phyloP scores from a whole-genome alignment of 331 rosid species.

The Cucumis variabilis region DNA sequence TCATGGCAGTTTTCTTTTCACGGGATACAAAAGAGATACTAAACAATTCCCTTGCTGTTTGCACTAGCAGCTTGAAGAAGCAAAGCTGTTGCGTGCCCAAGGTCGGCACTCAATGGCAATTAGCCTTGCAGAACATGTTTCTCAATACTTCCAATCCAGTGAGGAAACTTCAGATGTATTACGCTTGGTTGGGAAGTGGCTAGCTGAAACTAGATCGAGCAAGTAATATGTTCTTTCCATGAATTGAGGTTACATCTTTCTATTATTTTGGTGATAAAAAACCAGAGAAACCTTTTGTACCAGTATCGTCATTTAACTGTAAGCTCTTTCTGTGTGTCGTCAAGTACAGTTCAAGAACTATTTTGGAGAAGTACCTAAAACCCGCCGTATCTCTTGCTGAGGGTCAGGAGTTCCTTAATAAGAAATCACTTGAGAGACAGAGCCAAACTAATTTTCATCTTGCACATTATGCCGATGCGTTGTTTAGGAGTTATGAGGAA shows the following conservation, averaged over 20 bases:
- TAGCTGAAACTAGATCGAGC: slow-evolving; percentile 99
- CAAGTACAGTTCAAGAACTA: slow-evolving; percentile 89
- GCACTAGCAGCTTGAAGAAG: slow-evolving; percentile 87
- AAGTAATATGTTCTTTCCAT: slow-evolving; percentile 52
- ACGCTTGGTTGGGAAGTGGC: slow-evolving; percentile 97
- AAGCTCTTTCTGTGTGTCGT: background rate
- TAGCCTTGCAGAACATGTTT: slow-evolving; percentile 81
- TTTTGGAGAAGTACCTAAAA: slow-evolving; percentile 88
- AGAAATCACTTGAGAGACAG: slow-evolving; percentile 63
- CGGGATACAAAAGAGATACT: background rate
- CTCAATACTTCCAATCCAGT: slow-evolving; percentile 51
- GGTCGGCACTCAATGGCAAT: slow-evolving; percentile 90
- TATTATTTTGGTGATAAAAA: background rate
- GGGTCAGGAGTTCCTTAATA: slow-evolving; percentile 58
- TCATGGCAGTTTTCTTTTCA: background rate
- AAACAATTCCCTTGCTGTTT: slow-evolving; percentile 28
- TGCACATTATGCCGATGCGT: slow-evolving; percentile 93
- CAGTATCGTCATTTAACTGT: slow-evolving; percentile 27
- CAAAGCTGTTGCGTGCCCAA: slow-evolving; percentile 96
- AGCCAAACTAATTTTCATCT: slow-evolving; percentile 85
- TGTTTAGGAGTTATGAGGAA: slow-evolving; percentile 88
- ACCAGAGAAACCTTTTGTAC: background rate
- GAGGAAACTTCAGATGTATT: slow-evolving; percentile 82
- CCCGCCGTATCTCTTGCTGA: slow-evolving; percentile 86
- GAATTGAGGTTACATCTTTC: slow-evolving; percentile 12